Percentiles rank a stretch among this genome's conserved stretches.
Evolutionary conservation across 2,329 filamentous ascomycete genomes (phyloP).

Genomic region (Alternaria conjuncta): DNA sequence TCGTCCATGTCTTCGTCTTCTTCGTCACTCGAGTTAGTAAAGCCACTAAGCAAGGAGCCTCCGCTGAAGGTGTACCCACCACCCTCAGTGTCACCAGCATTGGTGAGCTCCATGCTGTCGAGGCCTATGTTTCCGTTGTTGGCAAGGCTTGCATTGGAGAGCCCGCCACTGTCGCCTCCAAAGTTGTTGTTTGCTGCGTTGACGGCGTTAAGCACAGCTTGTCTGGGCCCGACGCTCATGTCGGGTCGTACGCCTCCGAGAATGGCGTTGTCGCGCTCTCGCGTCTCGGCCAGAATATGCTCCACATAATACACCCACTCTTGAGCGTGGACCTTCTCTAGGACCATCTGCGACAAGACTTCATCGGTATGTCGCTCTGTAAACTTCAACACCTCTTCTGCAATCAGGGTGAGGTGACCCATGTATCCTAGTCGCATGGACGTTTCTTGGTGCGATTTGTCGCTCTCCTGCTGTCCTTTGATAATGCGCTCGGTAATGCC

Average conservation of each 20-base stretch:
- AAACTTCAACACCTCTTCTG: slow-evolving; percentile 98
- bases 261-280: slow-evolving; percentile 97
- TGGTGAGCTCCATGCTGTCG: slow-evolving; percentile 69
- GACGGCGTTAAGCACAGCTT: slow-evolving; percentile 68
- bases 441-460: slow-evolving; percentile 80
- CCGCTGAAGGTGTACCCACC: slow-evolving; percentile 76
- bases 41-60: slow-evolving; percentile 82
- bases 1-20: slow-evolving; percentile 95
- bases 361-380: slow-evolving; percentile 92
- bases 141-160: slow-evolving; percentile 82
- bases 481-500: slow-evolving; percentile 91
- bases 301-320: slow-evolving; percentile 97
- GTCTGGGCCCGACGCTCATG: slow-evolving; percentile 80
- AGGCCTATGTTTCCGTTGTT: slow-evolving; percentile 63
- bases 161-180: slow-evolving; percentile 51
- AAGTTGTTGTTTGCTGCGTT: slow-evolving; percentile 64
- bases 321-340: slow-evolving; percentile 86
- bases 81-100: slow-evolving; percentile 70
- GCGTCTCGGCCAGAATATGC: slow-evolving; percentile 87
- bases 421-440: slow-evolving; percentile 97
- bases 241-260: slow-evolving; percentile 93
- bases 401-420: slow-evolving; percentile 95
- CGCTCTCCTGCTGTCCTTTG: slow-evolving; percentile 84
- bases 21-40: slow-evolving; percentile 93
- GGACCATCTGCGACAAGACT: slow-evolving; percentile 79